Evolutionary conservation across 768 basidiomycete genomes (phyloP).

Genomic region (Lyophyllum shimeji): DNA sequence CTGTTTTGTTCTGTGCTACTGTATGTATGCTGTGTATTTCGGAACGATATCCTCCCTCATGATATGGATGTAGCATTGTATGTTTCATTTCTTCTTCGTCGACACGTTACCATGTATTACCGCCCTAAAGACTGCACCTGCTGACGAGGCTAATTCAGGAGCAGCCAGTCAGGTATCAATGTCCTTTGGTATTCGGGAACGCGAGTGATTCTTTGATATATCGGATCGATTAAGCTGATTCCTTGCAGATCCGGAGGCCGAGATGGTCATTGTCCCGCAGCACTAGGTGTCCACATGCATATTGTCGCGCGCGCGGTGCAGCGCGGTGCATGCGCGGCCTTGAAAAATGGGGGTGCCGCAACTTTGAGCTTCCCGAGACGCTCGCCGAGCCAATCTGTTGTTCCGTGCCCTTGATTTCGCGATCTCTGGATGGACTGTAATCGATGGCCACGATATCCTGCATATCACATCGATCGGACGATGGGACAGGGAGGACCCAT

Average conservation of each 20-base stretch:
- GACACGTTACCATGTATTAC: neutral
- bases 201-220: neutral
- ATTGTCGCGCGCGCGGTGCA: too few species aligned
- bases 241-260: neutral
- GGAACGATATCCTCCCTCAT: neutral
- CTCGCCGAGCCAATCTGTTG: too few species aligned
- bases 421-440: too few species aligned
- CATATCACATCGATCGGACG: too few species aligned
- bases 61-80: neutral
- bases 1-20: neutral
- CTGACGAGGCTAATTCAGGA: neutral
- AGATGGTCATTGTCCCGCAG: neutral
- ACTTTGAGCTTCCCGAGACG: too few species aligned
- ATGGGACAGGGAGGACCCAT: too few species aligned
- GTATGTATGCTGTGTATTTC: neutral
- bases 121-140: neutral
- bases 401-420: too few species aligned
- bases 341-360: too few species aligned
- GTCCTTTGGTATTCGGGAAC: neutral
- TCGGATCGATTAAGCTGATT: neutral
- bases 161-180: neutral
- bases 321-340: too few species aligned
- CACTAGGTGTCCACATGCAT: neutral
- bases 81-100: neutral
- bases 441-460: too few species aligned